Conservation (phyloP, 345 rosid genomes). For the Atalantia buxifolia region DNA sequence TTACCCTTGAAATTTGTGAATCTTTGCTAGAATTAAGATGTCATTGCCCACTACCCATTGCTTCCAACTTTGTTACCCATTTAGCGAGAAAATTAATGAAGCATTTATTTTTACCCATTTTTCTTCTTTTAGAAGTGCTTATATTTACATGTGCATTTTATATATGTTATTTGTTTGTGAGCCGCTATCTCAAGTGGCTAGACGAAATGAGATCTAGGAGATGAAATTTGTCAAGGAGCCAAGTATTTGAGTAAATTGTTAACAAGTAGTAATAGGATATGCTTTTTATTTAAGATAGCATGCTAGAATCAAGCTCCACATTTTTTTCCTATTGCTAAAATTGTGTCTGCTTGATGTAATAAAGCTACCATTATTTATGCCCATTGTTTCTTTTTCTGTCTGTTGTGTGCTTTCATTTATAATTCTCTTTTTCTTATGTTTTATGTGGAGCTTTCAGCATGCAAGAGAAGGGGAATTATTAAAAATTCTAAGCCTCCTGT, state of each 20-base stretch:
- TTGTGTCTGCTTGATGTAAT: slow-evolving; percentile 2
- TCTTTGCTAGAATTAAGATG: too few species aligned
- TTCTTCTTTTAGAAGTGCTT: too few species aligned
- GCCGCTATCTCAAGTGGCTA: not conserved
- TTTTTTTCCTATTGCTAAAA: too few species aligned
- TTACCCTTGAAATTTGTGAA: too few species aligned
- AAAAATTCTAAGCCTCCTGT: too few species aligned
- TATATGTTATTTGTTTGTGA: too few species aligned
- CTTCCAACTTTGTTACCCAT: too few species aligned
- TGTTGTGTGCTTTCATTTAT: not conserved
- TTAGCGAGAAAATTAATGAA: too few species aligned
- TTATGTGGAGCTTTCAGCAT: slow-evolving; percentile 71
- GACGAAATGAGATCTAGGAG: too few species aligned
- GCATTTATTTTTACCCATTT: too few species aligned
- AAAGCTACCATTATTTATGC: not conserved
- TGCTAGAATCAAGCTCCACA: not conserved
- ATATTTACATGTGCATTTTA: too few species aligned
- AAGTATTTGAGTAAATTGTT: not conserved
- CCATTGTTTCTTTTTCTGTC: not conserved
- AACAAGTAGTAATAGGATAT: not conserved
- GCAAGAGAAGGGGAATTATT: slow-evolving; percentile 63
- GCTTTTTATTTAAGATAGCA: not conserved
- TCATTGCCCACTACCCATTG: too few species aligned
- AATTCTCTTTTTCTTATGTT: slow-evolving; percentile 8
- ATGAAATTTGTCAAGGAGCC: not conserved